phyloP scores from a whole-genome alignment of 495 filamentous ascomycete species.

The Oidiodendron maius region DNA sequence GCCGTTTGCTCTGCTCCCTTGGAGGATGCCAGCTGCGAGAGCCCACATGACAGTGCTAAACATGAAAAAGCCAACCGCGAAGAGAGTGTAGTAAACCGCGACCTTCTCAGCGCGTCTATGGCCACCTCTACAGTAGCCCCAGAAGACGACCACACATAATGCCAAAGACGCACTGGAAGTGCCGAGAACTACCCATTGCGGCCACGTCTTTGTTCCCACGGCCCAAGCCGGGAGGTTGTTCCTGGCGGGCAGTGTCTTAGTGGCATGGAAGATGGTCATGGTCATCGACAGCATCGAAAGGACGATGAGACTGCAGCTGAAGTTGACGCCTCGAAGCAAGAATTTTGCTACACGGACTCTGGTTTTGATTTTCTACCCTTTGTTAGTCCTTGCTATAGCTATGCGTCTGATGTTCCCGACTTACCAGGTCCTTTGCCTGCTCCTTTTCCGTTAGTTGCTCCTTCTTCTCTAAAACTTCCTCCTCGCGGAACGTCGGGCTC shows the following conservation, averaged over 20 bases:
- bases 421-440: constrained; percentile 80
- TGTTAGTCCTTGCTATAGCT: too few relatives aligned
- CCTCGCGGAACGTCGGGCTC: constrained; percentile 85
- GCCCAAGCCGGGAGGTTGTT: constrained; percentile 85
- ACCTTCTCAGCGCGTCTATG: constrained; percentile 86
- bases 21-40: constrained; percentile 76
- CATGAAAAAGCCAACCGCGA: constrained; percentile 88
- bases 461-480: constrained; percentile 72
- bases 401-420: too few relatives aligned
- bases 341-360: constrained; percentile 93
- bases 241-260: constrained; percentile 62
- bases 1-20: constrained; percentile 65
- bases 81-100: constrained; percentile 87
- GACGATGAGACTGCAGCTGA: constrained; percentile 93
- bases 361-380: constrained; percentile 76
- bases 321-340: constrained; percentile 86
- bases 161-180: constrained; percentile 75
- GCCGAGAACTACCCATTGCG: constrained; percentile 74
- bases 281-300: constrained; percentile 79
- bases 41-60: constrained; percentile 94
- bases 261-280: constrained; percentile 85
- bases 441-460: constrained; percentile 74
- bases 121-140: constrained; percentile 82
- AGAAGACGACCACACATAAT: constrained; percentile 74
- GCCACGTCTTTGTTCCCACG: constrained; percentile 71